Base-by-base conservation (phyloP, 2,329 filamentous ascomycete species). In the Bertia moriformis region DNA sequence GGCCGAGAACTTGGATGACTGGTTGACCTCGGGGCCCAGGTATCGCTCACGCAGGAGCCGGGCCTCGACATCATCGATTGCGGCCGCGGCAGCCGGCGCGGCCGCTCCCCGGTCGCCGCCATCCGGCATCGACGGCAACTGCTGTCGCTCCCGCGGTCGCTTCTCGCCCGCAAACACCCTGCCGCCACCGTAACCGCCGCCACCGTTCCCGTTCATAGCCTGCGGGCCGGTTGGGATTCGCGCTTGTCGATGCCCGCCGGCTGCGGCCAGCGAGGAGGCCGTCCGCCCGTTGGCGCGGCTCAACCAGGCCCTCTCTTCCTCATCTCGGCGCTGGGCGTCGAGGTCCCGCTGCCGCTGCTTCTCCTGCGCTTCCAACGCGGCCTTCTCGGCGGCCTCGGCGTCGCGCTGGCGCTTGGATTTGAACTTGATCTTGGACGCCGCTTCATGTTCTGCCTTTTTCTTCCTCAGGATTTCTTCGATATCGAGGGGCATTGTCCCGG, bases 1-100 rank as follows among this genome's bases (percentile, higher is more conserved):
- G 1, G 88, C 88, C 0, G 86, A 93, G 53, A 96, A 95, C 27
- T 73, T 93, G 4, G 83, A 88, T 41, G 68, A 71, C 45, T 80
- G 74, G 46, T 91, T 93, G 39, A 83, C 76, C 46, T 94, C 85
- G 1, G 85, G 82, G 3, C 91, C 91, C 71, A 96, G 88, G 53
- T 98, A 98, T 44, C 86, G 71, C 48, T 85, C 78, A 42, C 83
- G 72, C 44, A 85, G 75, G 42, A 91, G 63, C 19, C 78, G 73
- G 7, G 80, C 78, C 52, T 93, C 85, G 7, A 82, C 74, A 37
- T 77, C 73, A 43, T 78, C 77, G 10, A n/a, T n/a, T n/a, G 74
- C 71, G 42, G 70, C 68, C 14, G 71, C 59, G 2, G 59, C 53
- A 5, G 51, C 41, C 13, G 58, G 58, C 48, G 68, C 70, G 18